phyloP scores from a whole-genome alignment of 805 yeast genomes.

The Starmerella floris region DNA sequence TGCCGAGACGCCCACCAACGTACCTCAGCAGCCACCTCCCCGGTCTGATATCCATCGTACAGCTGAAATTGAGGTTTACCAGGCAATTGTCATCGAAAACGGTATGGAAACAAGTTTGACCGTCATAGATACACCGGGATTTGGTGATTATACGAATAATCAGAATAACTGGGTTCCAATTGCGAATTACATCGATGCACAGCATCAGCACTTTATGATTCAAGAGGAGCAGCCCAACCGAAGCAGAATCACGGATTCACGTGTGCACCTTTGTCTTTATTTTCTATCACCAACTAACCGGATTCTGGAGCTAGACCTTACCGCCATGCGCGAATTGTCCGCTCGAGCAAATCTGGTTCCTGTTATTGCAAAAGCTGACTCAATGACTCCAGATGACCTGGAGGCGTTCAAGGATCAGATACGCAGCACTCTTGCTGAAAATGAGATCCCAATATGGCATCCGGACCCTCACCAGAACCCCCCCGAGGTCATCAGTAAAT shows the following conservation, averaged over 20 bases:
- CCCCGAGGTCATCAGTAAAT: background rate
- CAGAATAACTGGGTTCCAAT: constrained; percentile 76
- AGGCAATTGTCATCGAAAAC: constrained; percentile 75
- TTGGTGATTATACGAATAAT: constrained; percentile 83
- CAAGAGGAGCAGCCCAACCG: constrained; percentile 89
- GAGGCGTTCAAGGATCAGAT: constrained; percentile 54
- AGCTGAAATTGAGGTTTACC: constrained; percentile 61
- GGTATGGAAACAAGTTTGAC: constrained; percentile 66
- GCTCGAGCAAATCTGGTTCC: constrained; percentile 79
- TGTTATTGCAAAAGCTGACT: constrained; percentile 78
- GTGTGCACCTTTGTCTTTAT: constrained; percentile 84
- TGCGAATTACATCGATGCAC: constrained; percentile 80
- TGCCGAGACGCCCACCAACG: background rate
- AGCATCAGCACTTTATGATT: constrained; percentile 75
- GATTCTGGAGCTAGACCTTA: constrained; percentile 76
- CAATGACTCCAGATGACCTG: constrained; percentile 60
- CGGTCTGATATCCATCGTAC: constrained; percentile 31
- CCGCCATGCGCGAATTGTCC: constrained; percentile 70
- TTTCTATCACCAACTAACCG: constrained; percentile 88
- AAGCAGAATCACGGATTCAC: constrained; percentile 40
- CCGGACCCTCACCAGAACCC: background rate
- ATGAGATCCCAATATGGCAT: constrained; percentile 57
- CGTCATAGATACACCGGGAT: constrained; percentile 85
- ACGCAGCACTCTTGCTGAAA: constrained; percentile 70
- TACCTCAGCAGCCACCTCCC: background rate